Conservation (phyloP, 805 yeast genomes). For the Cyberlindnera amylophila region DNA sequence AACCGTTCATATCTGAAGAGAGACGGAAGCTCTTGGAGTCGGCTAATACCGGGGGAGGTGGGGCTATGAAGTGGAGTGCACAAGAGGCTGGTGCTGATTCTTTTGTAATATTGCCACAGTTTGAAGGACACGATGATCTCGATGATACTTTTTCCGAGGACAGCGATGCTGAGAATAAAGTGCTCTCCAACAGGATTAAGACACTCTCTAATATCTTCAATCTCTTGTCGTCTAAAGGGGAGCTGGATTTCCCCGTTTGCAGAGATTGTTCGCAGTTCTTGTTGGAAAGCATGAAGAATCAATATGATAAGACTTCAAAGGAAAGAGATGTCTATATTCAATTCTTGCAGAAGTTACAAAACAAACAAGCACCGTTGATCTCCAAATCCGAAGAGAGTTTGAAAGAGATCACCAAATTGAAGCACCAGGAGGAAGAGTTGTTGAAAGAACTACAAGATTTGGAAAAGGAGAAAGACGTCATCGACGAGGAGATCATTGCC, state of each 20-base stretch:
- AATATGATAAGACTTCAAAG: conserved; percentile 66
- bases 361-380: conserved; percentile 43
- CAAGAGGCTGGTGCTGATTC: conserved; percentile 19
- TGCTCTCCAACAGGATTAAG: conserved; percentile 46
- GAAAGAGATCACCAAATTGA: conserved; percentile 21
- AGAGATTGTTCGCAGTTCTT: conserved; percentile 74
- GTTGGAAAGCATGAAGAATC: conserved; percentile 58
- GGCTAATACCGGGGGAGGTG: background rate
- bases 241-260: conserved; percentile 84
- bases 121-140: conserved; percentile 23
- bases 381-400: conserved; percentile 23
- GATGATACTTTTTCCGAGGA: conserved; percentile 20
- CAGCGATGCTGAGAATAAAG: conserved; percentile 29
- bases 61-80: conserved; percentile 11
- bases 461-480: conserved; percentile 33
- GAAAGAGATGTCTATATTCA: conserved; percentile 78
- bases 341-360: conserved; percentile 66
- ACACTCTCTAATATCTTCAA: conserved; percentile 66
- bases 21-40: conserved; percentile 13
- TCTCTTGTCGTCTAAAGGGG: conserved; percentile 65
- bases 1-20: conserved; percentile 26
- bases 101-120: conserved; percentile 28
- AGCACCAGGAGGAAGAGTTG: conserved; percentile 42
- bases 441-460: conserved; percentile 43
- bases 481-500: conserved; percentile 22